These are phyloP conservation scores for Solanum clarkiae DNA, from an alignment of 257 asterid genomes.

Conservation along the genomic window DNA sequence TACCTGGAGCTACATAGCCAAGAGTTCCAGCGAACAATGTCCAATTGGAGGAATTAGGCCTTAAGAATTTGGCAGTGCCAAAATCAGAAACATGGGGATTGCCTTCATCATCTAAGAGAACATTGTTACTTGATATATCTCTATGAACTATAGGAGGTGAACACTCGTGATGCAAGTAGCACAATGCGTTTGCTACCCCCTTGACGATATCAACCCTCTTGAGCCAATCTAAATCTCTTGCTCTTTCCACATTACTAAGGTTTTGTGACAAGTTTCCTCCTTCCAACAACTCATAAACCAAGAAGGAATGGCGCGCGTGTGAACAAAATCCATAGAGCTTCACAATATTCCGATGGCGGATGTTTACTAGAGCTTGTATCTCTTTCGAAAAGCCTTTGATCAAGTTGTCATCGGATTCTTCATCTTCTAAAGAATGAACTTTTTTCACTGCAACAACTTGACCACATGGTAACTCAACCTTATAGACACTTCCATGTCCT, in stretches of 20 bases:
- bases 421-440: slow-evolving; percentile 4
- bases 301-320: slow-evolving; percentile 6
- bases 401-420: neutral
- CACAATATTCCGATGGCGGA: slow-evolving; percentile 25
- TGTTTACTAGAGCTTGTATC: slow-evolving; percentile 10
- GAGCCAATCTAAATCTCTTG: slow-evolving; percentile 9
- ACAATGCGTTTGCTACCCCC: slow-evolving; percentile 21
- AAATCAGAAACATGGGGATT: slow-evolving; percentile 29
- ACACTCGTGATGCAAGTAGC: slow-evolving; percentile 29
- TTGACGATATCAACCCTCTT: slow-evolving; percentile 19
- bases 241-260: slow-evolving; percentile 1
- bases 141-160: slow-evolving; percentile 31
- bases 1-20: slow-evolving; percentile 32
- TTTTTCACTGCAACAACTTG: slow-evolving; percentile 26
- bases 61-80: slow-evolving; percentile 25
- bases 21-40: slow-evolving; percentile 25
- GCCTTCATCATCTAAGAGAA: slow-evolving; percentile 15
- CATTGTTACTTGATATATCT: slow-evolving; percentile 26
- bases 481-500: slow-evolving; percentile 21
- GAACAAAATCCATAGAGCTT: slow-evolving; percentile 26
- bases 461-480: slow-evolving; percentile 6
- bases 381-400: slow-evolving; percentile 13
- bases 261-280: slow-evolving; percentile 13
- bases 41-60: slow-evolving; percentile 15
- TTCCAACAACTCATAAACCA: slow-evolving; percentile 23